Evolutionary conservation across 495 filamentous ascomycete species (phyloP).

Genomic region (Daldinia decipiens): DNA sequence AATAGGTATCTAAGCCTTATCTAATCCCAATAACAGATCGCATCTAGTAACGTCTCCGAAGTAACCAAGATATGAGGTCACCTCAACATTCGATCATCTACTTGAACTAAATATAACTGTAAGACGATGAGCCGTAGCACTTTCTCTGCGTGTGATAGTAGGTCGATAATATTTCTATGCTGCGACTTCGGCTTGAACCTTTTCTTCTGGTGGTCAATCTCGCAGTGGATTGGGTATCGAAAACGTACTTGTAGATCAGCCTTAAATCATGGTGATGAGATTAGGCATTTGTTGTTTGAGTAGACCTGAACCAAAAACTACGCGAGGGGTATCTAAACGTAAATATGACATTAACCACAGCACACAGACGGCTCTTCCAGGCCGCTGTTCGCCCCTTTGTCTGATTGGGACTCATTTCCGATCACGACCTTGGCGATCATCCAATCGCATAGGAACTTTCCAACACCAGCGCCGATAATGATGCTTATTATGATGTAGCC

Average conservation of each 20-base stretch:
- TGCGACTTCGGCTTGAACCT: neutral
- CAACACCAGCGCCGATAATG: slow-evolving; percentile 61
- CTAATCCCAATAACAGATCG: neutral
- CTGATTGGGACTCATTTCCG: slow-evolving; percentile 16
- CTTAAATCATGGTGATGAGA: neutral
- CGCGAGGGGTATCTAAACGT: slow-evolving; percentile 34
- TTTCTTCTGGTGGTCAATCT: neutral
- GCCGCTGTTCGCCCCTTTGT: slow-evolving; percentile 17
- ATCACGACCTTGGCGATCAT: slow-evolving; percentile 41
- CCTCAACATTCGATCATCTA: neutral
- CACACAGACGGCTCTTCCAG: slow-evolving; percentile 46
- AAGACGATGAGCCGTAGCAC: neutral
- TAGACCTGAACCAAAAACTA: slow-evolving; percentile 7
- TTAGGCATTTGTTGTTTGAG: slow-evolving; percentile 6
- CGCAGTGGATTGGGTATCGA: neutral
- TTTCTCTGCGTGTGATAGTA: neutral
- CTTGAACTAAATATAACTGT: neutral
- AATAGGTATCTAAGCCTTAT: neutral
- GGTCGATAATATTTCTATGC: neutral
- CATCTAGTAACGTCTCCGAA: neutral
- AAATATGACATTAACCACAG: slow-evolving; percentile 41
- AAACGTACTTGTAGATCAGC: neutral
- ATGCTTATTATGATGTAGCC: slow-evolving; percentile 69
- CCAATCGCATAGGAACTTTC: slow-evolving; percentile 60
- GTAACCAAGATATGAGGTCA: neutral